A percentile compares a stretch with the other conserved stretches of the same genome.
phyloP scores from a whole-genome alignment of 1,284 basidiomycete genomes.

The Leccinum griseonigrum region DNA sequence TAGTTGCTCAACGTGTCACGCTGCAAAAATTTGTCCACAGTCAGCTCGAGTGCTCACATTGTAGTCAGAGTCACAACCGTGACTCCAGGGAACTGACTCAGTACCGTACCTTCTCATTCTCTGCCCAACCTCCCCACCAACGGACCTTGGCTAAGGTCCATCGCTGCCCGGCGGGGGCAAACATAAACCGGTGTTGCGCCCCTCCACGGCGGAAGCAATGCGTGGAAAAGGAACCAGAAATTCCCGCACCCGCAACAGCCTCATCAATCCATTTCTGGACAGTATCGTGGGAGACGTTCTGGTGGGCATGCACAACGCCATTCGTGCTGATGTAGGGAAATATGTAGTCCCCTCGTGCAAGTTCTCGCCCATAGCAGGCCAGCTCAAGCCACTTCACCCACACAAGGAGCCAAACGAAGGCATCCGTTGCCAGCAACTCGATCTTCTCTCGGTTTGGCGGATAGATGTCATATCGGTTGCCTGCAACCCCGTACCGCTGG shows the following conservation, averaged over 20 bases:
- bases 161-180: conserved; percentile 29
- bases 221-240: conserved; percentile 31
- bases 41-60: too few relatives aligned
- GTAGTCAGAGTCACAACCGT: too few relatives aligned
- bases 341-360: conserved; percentile 25
- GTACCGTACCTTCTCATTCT: conserved; percentile 21
- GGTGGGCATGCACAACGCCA: conserved; percentile 22
- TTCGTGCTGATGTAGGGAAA: conserved; percentile 34
- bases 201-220: conserved; percentile 26
- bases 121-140: conserved; percentile 46
- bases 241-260: conserved; percentile 21
- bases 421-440: background rate
- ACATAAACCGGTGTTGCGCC: conserved; percentile 40
- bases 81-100: too few relatives aligned
- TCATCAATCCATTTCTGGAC: conserved; percentile 27
- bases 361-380: background rate
- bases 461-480: background rate
- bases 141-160: conserved; percentile 35
- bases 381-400: background rate
- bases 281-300: conserved; percentile 26
- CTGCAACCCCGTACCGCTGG: background rate
- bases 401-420: background rate
- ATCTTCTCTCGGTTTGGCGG: background rate
- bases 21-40: too few relatives aligned
- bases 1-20: too few relatives aligned